Base-by-base conservation (phyloP, 306 rosid species). In the Vigna mungo region DNA sequence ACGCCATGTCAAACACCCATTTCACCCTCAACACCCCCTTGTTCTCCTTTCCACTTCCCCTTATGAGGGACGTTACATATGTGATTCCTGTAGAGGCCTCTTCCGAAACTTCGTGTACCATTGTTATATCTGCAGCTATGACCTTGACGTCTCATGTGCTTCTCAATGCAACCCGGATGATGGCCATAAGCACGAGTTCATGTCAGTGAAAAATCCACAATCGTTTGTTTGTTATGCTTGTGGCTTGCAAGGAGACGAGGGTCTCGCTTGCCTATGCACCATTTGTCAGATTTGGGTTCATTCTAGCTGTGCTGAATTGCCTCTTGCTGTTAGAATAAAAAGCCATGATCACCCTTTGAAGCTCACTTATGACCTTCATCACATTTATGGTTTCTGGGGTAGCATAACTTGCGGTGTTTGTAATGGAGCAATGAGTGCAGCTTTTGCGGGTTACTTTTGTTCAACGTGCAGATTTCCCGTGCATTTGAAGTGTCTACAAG, bases 241-340 rank as follows among this genome's bases (percentile, higher is more conserved):
- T 43, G 71, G 71, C 17, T 12, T 41, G 71, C 10, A 41, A 18
- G 53, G 9, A 66, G 12, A 20, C 18, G 17, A 20, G 11, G 30
- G 18, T 30, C 17, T 5, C 5, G 53, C 36, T 41, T 41, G 17
- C 18, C 1, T 43, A 66, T 66, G 71, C 53, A 5, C 36, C 32
- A 11, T 66, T 66, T 66, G 71, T 66, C 52, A 41, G 71, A 66
- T 66, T 43, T 41, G 52, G 71, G 53, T 66, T 66, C 71, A 66
- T 66, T 66, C 71, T 66, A 5, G 53, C 5, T 66, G 71, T 1
- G 71, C 71, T 66, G 53, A 41, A 66, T 41, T 66, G 53, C 71
- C 53, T 41, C 53, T 20, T 11, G 34, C 71, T 66, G 14, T 66
- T 12, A 66, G 18, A 66, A 41, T 66, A 66, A 20, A 66, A 9